phyloP scores from a whole-genome alignment of 495 filamentous ascomycete species.

The Trichoderma virens region DNA sequence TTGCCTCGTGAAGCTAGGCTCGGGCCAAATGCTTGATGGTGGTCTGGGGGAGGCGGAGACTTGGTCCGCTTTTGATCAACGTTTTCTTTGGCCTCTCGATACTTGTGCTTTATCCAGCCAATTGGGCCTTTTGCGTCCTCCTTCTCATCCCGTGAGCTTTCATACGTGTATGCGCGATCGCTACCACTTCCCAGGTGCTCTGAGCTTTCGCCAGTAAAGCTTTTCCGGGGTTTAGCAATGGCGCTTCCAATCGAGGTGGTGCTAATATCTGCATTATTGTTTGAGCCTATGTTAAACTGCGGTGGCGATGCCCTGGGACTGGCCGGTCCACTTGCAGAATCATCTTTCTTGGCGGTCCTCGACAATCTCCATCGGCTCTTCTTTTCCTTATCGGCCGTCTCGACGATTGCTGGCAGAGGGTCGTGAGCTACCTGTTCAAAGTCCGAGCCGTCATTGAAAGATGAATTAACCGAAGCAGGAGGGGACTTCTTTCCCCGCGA shows the following conservation, averaged over 20 bases:
- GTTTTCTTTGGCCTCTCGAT: conserved; percentile 67
- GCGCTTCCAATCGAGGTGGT: conserved; percentile 61
- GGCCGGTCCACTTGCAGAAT: not conserved
- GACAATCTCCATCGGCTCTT: conserved; percentile 72
- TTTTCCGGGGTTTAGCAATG: conserved; percentile 36
- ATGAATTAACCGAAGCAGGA: conserved; percentile 63
- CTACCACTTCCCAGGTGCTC: conserved; percentile 25
- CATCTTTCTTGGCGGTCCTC: conserved; percentile 50
- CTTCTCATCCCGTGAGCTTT: conserved; percentile 32
- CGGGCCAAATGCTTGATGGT: conserved; percentile 20
- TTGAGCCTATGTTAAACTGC: conserved; percentile 44
- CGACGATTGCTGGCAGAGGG: conserved; percentile 18
- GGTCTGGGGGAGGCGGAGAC: conserved; percentile 31
- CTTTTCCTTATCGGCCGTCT: conserved; percentile 41
- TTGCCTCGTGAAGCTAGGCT: conserved; percentile 27
- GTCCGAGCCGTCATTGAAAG: conserved; percentile 71
- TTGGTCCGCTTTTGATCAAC: conserved; percentile 48
- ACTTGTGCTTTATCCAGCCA: conserved; percentile 78
- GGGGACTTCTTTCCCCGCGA: conserved; percentile 57
- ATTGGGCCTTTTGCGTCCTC: conserved; percentile 62
- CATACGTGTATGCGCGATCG: conserved; percentile 19
- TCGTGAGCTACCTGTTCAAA: conserved; percentile 59
- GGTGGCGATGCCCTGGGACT: conserved; percentile 38
- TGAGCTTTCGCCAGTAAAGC: conserved; percentile 48
- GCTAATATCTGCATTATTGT: conserved; percentile 59